A percentile compares a stretch with the other conserved stretches of the same genome.
These are phyloP conservation scores for Ganoderma meredithae DNA, from an alignment of 1,284 basidiomycete genomes.

Conservation along the genomic window DNA sequence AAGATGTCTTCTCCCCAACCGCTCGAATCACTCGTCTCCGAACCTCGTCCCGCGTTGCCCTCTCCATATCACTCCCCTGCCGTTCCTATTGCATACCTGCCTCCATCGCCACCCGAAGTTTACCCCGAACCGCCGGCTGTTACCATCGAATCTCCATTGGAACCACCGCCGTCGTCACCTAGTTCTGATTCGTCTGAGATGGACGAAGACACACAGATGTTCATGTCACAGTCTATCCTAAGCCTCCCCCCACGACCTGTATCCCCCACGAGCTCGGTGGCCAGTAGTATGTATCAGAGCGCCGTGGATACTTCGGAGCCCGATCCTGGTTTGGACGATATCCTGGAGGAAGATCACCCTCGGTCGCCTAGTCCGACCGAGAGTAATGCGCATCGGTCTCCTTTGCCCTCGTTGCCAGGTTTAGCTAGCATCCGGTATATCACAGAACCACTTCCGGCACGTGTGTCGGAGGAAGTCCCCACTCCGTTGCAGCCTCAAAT, in stretches of 20 bases:
- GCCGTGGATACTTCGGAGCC: slow-evolving; percentile 58
- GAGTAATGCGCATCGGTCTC: not conserved
- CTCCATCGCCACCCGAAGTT: slow-evolving; percentile 1
- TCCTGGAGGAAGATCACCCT: slow-evolving; percentile 21
- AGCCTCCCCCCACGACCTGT: slow-evolving; percentile 52
- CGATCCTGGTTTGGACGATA: slow-evolving; percentile 18
- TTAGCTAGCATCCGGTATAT: not conserved
- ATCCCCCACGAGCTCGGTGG: slow-evolving; percentile 52
- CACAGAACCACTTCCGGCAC: not conserved
- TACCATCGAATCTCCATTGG: slow-evolving; percentile 15
- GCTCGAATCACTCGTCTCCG: not conserved
- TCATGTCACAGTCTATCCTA: slow-evolving; percentile 80
- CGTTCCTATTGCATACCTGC: not conserved
- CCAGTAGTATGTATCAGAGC: slow-evolving; percentile 71
- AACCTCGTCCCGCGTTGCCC: not conserved
- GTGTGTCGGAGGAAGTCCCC: not conserved
- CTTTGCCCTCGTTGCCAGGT: slow-evolving; percentile 5
- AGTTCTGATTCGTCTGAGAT: slow-evolving; percentile 53
- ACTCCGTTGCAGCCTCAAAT: not conserved
- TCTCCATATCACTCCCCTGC: slow-evolving; percentile 9
- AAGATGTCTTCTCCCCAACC: slow-evolving; percentile 12
- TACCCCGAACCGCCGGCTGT: not conserved
- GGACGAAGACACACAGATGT: slow-evolving; percentile 69
- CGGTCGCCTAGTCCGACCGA: slow-evolving; percentile 12
- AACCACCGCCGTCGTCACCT: slow-evolving; percentile 40